phyloP scores from a whole-genome alignment of 2,329 filamentous ascomycete genomes.

The Aspergillus eucalypticola region DNA sequence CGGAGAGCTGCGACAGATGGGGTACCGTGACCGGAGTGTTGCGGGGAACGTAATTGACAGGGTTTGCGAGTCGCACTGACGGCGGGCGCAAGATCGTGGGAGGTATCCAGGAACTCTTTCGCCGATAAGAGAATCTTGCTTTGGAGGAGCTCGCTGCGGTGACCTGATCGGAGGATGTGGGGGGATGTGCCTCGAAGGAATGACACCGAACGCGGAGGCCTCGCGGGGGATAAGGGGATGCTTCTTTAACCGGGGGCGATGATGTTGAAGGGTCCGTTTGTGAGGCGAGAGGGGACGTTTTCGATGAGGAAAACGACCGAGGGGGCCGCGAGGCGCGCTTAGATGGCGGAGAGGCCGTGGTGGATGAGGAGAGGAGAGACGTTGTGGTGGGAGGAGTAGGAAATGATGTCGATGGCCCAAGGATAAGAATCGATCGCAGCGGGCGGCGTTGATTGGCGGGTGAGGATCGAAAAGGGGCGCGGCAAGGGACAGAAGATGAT shows the following conservation, averaged over 20 bases:
- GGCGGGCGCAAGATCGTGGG: constrained; percentile 36
- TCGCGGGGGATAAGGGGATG: constrained; percentile 14
- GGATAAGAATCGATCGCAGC: constrained; percentile 1
- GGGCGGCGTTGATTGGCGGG: constrained; percentile 26
- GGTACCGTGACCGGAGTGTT: constrained; percentile 50
- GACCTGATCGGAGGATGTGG: constrained; percentile 15
- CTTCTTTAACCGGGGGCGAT: constrained; percentile 43
- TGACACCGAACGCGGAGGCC: constrained; percentile 18
- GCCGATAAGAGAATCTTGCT: constrained; percentile 12
- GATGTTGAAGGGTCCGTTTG: constrained; percentile 30
- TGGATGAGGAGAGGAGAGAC: constrained; percentile 11
- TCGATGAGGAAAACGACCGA: constrained; percentile 20
- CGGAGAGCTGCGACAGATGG: constrained; percentile 31
- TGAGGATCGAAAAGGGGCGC: constrained; percentile 26
- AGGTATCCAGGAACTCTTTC: constrained; percentile 19
- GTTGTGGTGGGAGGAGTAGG: constrained; percentile 9
- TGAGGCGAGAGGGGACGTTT: constrained; percentile 29
- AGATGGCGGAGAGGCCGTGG: constrained; percentile 16
- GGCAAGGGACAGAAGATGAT: constrained; percentile 21
- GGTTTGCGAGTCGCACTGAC: constrained; percentile 60
- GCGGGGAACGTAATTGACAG: constrained; percentile 61
- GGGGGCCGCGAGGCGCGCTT: constrained; percentile 7
- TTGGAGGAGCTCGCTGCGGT: constrained; percentile 13
- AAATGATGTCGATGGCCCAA: constrained; percentile 11
- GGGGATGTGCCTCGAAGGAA: constrained; percentile 19